These are phyloP conservation scores for Ophryocystis elektroscirrha DNA, from an alignment of 169 alveolate species.

Conservation along the genomic window DNA sequence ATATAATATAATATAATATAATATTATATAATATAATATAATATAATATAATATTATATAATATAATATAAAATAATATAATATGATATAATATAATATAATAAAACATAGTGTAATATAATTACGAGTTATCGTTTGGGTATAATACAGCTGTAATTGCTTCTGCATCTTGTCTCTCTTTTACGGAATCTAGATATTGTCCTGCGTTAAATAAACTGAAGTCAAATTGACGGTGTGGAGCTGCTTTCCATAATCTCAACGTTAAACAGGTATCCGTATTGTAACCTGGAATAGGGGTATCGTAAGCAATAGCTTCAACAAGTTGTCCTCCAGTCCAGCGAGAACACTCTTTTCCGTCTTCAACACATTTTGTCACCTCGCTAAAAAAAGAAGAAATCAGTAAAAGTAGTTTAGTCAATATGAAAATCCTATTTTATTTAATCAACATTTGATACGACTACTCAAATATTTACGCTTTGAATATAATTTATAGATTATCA, in stretches of 20 bases:
- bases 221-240: conserved; percentile 68
- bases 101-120: too few relatives aligned
- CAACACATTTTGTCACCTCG: conserved; percentile 6
- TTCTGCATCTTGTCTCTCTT: conserved; percentile 66
- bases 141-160: conserved; percentile 74
- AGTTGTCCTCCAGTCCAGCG: conserved; percentile 75
- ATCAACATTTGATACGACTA: neutral
- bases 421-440: neutral
- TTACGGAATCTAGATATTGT: conserved; percentile 57
- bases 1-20: too few relatives aligned
- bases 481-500: conserved; percentile 7
- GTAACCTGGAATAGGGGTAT: conserved; percentile 81
- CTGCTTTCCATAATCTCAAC: conserved; percentile 69
- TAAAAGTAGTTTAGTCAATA: neutral
- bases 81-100: too few relatives aligned
- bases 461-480: conserved; percentile 5
- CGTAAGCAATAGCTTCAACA: conserved; percentile 79
- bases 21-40: too few relatives aligned
- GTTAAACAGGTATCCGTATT: conserved; percentile 72
- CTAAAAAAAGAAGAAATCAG: neutral
- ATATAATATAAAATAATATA: too few relatives aligned
- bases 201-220: conserved; percentile 66
- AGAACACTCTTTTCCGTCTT: conserved; percentile 36
- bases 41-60: too few relatives aligned
- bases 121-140: conserved; percentile 75